These are phyloP conservation scores for Glomus cerebriforme DNA, from an alignment of 192 early-diverging fungal genomes.

Conservation along the genomic window DNA sequence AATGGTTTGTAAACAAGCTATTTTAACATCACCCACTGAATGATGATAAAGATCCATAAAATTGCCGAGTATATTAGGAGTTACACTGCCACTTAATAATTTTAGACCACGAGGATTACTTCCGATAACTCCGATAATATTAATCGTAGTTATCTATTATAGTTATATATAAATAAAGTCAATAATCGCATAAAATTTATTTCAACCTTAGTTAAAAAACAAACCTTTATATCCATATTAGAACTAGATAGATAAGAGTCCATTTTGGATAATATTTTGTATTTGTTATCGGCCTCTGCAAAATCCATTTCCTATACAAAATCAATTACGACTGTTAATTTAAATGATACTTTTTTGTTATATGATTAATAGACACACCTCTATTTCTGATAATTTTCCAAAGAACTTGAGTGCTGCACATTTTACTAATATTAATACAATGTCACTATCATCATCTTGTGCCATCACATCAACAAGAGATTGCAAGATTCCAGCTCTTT, in stretches of 20 bases:
- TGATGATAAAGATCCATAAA: conserved; percentile 27
- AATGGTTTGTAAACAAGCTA: conserved; percentile 34
- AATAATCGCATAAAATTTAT: not conserved
- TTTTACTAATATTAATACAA: conserved; percentile 37
- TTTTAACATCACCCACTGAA: conserved; percentile 36
- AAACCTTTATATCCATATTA: conserved; percentile 35
- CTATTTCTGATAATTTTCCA: conserved; percentile 36
- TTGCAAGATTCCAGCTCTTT: conserved; percentile 37
- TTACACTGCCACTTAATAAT: conserved; percentile 13
- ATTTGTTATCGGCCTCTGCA: conserved; percentile 17
- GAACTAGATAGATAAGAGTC: conserved; percentile 29
- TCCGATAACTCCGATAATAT: conserved; percentile 40
- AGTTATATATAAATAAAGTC: not conserved
- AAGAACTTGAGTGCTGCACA: conserved; percentile 52
- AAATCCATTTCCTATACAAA: conserved; percentile 31
- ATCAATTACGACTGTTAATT: not conserved
- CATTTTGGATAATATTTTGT: conserved; percentile 29
- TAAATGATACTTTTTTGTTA: not conserved
- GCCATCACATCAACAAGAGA: conserved; percentile 37
- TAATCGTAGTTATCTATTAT: conserved; percentile 35
- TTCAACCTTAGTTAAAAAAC: not conserved
- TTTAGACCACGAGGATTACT: conserved; percentile 25
- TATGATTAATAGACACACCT: conserved; percentile 28
- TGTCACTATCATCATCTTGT: conserved; percentile 34
- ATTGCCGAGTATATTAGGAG: conserved; percentile 14